Conservation (phyloP, 164 flowering plant genomes). For the Cinnamomum chago region DNA sequence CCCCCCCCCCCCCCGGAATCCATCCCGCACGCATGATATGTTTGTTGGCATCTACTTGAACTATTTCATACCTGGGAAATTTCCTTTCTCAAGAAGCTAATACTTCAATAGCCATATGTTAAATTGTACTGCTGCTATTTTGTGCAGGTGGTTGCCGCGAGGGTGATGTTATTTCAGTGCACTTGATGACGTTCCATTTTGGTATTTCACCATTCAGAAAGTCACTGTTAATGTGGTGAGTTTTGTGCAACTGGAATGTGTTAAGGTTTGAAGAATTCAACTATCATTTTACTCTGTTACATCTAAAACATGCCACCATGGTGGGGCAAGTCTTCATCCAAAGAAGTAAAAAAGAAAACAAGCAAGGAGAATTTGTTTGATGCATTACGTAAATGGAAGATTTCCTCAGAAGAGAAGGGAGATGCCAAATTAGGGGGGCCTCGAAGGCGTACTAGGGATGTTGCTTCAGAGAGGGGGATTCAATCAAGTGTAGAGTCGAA, state of each 20-base stretch:
- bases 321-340: slow-evolving; percentile 91
- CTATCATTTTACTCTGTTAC: neutral
- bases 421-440: slow-evolving; percentile 51
- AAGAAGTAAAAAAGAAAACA: slow-evolving; percentile 78
- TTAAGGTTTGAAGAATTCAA: neutral
- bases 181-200: neutral
- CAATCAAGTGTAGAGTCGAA: slow-evolving; percentile 58
- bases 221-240: neutral
- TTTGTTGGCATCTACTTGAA: neutral
- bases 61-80: neutral
- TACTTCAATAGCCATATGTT: neutral
- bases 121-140: neutral
- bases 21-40: too few relatives aligned
- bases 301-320: slow-evolving; percentile 41
- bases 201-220: neutral
- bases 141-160: neutral
- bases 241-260: neutral
- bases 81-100: neutral
- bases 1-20: too few relatives aligned
- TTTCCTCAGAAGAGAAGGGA: slow-evolving; percentile 52
- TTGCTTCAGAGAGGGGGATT: slow-evolving; percentile 53
- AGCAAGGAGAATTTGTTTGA: slow-evolving; percentile 70
- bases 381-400: slow-evolving; percentile 55
- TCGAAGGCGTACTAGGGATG: slow-evolving; percentile 51
- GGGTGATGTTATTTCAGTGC: neutral